Conservation (phyloP, 768 basidiomycete species). For the Leccinum imitatum region DNA sequence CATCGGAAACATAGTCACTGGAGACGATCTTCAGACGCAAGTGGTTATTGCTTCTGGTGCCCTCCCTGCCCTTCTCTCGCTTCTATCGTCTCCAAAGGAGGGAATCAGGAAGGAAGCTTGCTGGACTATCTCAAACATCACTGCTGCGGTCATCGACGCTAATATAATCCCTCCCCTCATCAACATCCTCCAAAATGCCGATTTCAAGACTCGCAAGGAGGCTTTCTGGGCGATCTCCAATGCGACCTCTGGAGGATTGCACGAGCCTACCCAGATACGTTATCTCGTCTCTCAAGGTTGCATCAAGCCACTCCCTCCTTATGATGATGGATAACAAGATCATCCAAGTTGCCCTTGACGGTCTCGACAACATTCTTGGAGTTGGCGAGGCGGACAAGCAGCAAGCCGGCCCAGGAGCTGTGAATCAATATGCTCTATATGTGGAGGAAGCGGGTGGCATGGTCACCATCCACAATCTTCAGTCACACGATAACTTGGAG, state of each 20-base stretch:
- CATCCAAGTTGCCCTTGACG: conserved; percentile 96
- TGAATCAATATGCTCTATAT: conserved; percentile 90
- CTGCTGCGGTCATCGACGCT: conserved; percentile 97
- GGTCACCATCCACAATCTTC: conserved; percentile 98
- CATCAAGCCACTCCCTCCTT: conserved; percentile 92
- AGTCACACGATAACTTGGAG: conserved; percentile 98
- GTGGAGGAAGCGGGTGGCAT: conserved; percentile 99
- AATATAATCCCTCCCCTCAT: conserved; percentile 98
- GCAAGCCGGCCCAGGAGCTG: conserved; percentile 73
- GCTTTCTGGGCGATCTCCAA: conserved; percentile 99
- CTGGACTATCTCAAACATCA: conserved; percentile 99
- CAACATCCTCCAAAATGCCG: conserved; percentile 95
- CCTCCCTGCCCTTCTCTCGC: conserved; percentile 87
- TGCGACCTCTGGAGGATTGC: conserved; percentile 95
- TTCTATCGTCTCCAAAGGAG: conserved; percentile 96
- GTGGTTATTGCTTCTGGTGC: conserved; percentile 98
- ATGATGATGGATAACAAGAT: conserved; percentile 99
- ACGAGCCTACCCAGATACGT: conserved; percentile 95
- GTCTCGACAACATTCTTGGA: conserved; percentile 96
- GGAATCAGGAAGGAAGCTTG: conserved; percentile 99
- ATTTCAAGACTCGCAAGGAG: conserved; percentile 99
- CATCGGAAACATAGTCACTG: conserved; percentile 98
- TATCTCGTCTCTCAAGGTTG: conserved; percentile 98
- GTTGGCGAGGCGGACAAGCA: conserved; percentile 95
- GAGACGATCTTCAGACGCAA: conserved; percentile 98